Percentiles rank a stretch among this genome's conserved stretches.
Evolutionary conservation across 208 protist species (phyloP).

Genomic region (Trichomonas vaginalis): DNA sequence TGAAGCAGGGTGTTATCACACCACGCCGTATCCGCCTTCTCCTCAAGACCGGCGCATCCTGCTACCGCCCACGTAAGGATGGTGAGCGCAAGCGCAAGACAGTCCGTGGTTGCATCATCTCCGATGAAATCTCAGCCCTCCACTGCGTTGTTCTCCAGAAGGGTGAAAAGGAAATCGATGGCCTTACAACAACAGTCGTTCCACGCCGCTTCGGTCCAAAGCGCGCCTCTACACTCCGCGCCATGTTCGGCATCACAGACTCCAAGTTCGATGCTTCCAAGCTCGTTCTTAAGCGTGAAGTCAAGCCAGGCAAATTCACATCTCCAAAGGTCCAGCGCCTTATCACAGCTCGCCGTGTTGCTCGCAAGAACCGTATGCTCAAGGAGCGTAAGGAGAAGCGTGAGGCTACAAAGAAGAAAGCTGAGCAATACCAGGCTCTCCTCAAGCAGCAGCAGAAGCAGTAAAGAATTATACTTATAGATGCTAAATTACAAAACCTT

Average conservation of each 20-base stretch:
- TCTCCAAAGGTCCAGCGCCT: slow-evolving; percentile 97
- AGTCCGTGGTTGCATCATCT: no score
- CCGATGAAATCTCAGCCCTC: no score
- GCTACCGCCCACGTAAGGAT: no score
- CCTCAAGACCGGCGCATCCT: no score
- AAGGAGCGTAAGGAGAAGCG: slow-evolving; percentile 23
- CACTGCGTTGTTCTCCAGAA: no score
- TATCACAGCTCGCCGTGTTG: slow-evolving; percentile 49
- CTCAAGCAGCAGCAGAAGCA: not conserved
- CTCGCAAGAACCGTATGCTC: slow-evolving; percentile 38
- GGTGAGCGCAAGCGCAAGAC: no score
- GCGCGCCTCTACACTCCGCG: slow-evolving; percentile 93
- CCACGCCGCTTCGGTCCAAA: slow-evolving; percentile 93
- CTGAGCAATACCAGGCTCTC: slow-evolving; percentile 34
- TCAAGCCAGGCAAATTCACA: slow-evolving; percentile 81
- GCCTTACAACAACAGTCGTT: slow-evolving; percentile 44
- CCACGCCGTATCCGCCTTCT: slow-evolving; percentile 78
- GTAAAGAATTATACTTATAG: no score
- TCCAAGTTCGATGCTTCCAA: slow-evolving; percentile 78
- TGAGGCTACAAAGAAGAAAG: slow-evolving; percentile 26
- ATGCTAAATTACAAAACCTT: no score
- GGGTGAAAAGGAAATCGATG: slow-evolving; percentile 43
- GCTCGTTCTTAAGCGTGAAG: slow-evolving; percentile 79
- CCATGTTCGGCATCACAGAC: slow-evolving; percentile 71
- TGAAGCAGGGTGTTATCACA: slow-evolving; percentile 94